A percentile compares a stretch with the other conserved stretches of the same genome.
Conservation (phyloP, 306 rosid genomes). For the Rosa multiflora region DNA sequence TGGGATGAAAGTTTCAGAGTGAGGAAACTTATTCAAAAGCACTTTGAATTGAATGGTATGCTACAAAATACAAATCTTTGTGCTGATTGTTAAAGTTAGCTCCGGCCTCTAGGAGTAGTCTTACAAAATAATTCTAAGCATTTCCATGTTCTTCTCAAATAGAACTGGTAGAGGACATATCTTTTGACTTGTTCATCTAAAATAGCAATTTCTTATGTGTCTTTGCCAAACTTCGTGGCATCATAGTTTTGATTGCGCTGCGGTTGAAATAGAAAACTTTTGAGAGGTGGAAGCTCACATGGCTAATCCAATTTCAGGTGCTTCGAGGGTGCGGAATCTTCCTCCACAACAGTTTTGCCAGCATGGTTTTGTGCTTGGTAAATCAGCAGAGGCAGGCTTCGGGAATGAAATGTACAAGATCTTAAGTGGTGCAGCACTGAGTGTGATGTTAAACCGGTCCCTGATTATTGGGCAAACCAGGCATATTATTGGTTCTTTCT, state of each 20-base stretch:
- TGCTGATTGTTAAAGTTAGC: not conserved
- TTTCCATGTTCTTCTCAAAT: not conserved
- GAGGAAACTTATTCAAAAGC: conserved; percentile 58
- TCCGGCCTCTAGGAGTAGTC: not conserved
- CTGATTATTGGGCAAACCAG: conserved; percentile 99
- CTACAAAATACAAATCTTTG: not conserved
- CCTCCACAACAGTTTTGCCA: conserved; percentile 78
- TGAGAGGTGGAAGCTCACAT: conserved; percentile 27
- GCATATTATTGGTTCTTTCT: conserved; percentile 90
- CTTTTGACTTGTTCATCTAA: no score
- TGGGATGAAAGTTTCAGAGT: conserved; percentile 57
- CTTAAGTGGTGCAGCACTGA: conserved; percentile 79
- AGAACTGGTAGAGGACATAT: no score
- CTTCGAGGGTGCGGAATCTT: conserved; percentile 62
- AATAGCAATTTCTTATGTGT: no score
- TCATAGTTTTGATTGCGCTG: not conserved
- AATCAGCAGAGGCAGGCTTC: conserved; percentile 92
- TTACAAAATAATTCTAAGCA: no score
- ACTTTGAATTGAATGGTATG: conserved; percentile 68
- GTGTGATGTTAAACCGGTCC: conserved; percentile 93
- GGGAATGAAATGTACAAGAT: conserved; percentile 99
- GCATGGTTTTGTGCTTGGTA: conserved; percentile 89
- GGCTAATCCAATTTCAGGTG: conserved; percentile 58
- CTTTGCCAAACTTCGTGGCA: not conserved
- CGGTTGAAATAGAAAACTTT: not conserved